These are phyloP conservation scores for Chytridium lagenaria DNA, from an alignment of 371 early-diverging fungal genomes.

Conservation along the genomic window DNA sequence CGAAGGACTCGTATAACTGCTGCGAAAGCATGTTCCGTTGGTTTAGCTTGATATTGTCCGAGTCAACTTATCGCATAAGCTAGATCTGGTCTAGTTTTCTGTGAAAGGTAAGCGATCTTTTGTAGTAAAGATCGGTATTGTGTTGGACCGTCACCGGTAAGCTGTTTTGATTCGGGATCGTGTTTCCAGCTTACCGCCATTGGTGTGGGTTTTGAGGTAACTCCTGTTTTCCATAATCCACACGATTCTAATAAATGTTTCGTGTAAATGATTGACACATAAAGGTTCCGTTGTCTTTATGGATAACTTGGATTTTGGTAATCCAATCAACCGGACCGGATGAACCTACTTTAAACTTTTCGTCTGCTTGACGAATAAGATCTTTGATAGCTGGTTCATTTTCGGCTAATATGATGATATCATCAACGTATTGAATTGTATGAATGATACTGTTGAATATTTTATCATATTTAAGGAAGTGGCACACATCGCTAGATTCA, in stretches of 20 bases:
- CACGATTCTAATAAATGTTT: conserved; percentile 15
- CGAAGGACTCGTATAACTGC: background rate
- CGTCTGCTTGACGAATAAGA: background rate
- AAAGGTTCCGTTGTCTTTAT: background rate
- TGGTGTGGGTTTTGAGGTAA: conserved; percentile 17
- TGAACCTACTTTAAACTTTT: conserved; percentile 6
- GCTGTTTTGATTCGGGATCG: conserved; percentile 1
- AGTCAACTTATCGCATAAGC: background rate
- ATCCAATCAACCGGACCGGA: background rate
- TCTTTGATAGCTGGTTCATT: conserved; percentile 4
- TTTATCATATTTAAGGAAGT: background rate
- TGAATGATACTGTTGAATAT: background rate
- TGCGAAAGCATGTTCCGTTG: background rate
- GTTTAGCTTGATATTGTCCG: conserved; percentile 1
- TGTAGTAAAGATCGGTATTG: background rate
- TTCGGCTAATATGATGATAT: conserved; percentile 11
- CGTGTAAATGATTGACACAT: conserved; percentile 16
- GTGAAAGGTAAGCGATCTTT: conserved; percentile 22
- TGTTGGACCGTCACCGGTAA: background rate
- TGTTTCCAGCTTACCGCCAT: conserved; percentile 29
- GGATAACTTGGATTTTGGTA: conserved; percentile 13
- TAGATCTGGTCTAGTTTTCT: conserved; percentile 11
- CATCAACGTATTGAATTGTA: conserved; percentile 26
- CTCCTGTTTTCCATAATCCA: conserved; percentile 11
- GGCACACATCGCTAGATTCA: too few species aligned